These are phyloP conservation scores for Cardamine occulta DNA, from an alignment of 345 rosid genomes.

Conservation along the genomic window DNA sequence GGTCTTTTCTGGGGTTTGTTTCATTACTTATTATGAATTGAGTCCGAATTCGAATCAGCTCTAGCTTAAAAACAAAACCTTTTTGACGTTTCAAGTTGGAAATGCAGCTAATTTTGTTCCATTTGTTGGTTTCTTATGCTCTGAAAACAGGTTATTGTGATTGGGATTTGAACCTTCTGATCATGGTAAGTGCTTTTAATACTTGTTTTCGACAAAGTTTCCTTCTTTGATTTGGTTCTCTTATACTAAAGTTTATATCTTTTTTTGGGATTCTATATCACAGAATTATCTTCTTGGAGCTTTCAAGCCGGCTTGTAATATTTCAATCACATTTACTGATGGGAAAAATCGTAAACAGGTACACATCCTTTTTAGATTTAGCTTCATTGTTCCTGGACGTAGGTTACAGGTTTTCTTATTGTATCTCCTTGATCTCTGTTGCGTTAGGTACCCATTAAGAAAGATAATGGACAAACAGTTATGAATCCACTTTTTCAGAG, in stretches of 20 bases:
- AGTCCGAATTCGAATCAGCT: background rate
- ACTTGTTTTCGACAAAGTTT: background rate
- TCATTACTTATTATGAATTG: background rate
- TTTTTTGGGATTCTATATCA: background rate
- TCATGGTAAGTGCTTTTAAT: constrained; percentile 41
- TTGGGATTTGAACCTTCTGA: constrained; percentile 23
- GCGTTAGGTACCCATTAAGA: constrained; percentile 81
- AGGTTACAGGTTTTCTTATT: background rate
- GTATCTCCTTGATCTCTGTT: constrained; percentile 18
- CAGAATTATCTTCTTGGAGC: constrained; percentile 97
- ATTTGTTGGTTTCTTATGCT: constrained; percentile 3
- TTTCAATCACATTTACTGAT: constrained; percentile 73
- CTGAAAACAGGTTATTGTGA: constrained; percentile 26
- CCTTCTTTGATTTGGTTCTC: background rate
- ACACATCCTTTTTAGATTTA: background rate
- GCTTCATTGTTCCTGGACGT: constrained; percentile 2
- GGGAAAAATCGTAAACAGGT: constrained; percentile 91
- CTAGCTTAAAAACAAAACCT: background rate
- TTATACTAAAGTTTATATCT: constrained; percentile 4
- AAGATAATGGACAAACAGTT: constrained; percentile 87
- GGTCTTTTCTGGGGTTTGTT: background rate
- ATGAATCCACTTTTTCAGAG: constrained; percentile 87
- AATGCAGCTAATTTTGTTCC: constrained; percentile 28
- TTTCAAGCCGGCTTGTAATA: constrained; percentile 87
- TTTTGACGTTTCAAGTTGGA: constrained; percentile 11